Base-by-base conservation (phyloP, 805 yeast genomes). In the Wickerhamomyces chaumierensis region DNA sequence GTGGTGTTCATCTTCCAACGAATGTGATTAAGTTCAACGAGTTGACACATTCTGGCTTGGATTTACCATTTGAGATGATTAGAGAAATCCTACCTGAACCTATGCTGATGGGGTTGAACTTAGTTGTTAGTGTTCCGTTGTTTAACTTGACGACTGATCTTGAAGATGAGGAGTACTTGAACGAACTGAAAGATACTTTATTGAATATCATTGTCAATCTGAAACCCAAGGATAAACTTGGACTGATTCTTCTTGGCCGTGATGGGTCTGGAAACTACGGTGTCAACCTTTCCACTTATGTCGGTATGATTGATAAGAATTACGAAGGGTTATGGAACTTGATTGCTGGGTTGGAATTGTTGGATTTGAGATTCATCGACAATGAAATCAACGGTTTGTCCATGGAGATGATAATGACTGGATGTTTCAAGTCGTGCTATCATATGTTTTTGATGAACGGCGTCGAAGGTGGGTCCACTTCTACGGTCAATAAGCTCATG, bases 291-390 rank as follows among this genome's bases (percentile, higher is more conserved):
- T 62, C 71, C 1, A 45, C 51, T 7, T 73, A 65, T 44, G 55
- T 69, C 33, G 78, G 78, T 3, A 64, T 70, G 48, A 61, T 66
- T 0, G 52, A 57, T 15, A 53, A 62, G 13, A 45, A 46, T 4
- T 73, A 78, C 78, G 54, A 58, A 12, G 75, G 74, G 1, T 71
- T 78, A 74, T 58, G 58, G 27, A 63, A 62, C 4, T 47, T 71
- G 18, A 47, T 70, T 18, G 53, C 57, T n/a, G 65, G 58, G 9
- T 41, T 71, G 8, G 48, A 56, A 31, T 57, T 65, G 2, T 6
- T 15, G 4, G 18, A 31, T 28, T 43, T 41, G 25, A 35, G 31
- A 21, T 23, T 33, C n/a, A n/a, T n/a, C n/a, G n/a, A n/a, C n/a
- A n/a, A n/a, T 34, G 18, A 19, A 18, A 36, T 17, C 39, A 27